Percentiles rank a stretch among this genome's conserved stretches.
Conservation (phyloP, 2,329 filamentous ascomycete species). For the Aspergillus cejpii region DNA sequence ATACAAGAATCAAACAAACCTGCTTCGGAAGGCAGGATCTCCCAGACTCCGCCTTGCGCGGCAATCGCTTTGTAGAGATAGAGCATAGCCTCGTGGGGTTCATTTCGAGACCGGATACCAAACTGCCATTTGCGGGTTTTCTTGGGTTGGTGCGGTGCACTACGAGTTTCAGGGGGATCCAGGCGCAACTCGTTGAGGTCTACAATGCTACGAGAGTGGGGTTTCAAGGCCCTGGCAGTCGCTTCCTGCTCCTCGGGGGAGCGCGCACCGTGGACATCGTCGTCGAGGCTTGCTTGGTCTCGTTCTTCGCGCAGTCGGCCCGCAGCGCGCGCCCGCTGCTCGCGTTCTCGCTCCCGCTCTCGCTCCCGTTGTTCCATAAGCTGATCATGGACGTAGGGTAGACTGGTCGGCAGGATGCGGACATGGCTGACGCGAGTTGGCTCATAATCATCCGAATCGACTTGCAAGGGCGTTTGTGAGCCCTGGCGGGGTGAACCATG, state of each 20-base stretch:
- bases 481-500: constrained; percentile 24
- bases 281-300: constrained; percentile 12
- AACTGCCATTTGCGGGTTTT: constrained; percentile 89
- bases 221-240: constrained; percentile 72
- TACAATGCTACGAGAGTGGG: constrained; percentile 67
- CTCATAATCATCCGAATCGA: constrained; percentile 33
- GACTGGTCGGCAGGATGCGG: constrained; percentile 80
- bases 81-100: constrained; percentile 85
- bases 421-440: constrained; percentile 70
- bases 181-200: constrained; percentile 58
- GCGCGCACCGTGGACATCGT: constrained; percentile 20
- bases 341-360: constrained; percentile 20
- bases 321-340: constrained; percentile 24
- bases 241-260: constrained; percentile 69
- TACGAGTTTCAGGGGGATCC: constrained; percentile 50
- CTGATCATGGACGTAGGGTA: constrained; percentile 84
- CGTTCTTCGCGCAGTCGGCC: constrained; percentile 42
- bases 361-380: constrained; percentile 61
- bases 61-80: constrained; percentile 90
- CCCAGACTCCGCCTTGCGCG: constrained; percentile 84
- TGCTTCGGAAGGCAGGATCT: constrained; percentile 47
- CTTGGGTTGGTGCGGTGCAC: constrained; percentile 47
- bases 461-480: constrained; percentile 21
- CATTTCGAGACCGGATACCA: constrained; percentile 88
- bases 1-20: constrained; percentile 23